Evolutionary conservation across 2,329 filamentous ascomycete species (phyloP).

Genomic region (Lasiodiplodia sp.): DNA sequence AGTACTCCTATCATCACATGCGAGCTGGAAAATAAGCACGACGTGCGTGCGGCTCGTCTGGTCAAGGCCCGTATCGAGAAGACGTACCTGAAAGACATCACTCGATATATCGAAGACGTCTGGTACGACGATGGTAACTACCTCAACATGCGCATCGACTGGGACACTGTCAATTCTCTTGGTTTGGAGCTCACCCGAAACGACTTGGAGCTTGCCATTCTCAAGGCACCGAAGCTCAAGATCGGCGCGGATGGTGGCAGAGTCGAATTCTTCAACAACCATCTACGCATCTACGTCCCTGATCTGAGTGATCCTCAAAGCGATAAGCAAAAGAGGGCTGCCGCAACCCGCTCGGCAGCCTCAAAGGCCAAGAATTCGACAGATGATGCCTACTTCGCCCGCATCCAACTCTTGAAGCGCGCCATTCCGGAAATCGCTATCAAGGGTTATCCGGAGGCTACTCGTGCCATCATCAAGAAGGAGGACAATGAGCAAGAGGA

Average conservation of each 20-base stretch:
- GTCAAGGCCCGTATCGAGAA: conserved; percentile 96
- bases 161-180: conserved; percentile 77
- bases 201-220: conserved; percentile 80
- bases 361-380: conserved; percentile 42
- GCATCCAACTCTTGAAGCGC: conserved; percentile 85
- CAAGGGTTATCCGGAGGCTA: conserved; percentile 85
- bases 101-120: conserved; percentile 83
- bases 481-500: conserved; percentile 69
- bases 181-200: conserved; percentile 78
- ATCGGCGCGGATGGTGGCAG: conserved; percentile 71
- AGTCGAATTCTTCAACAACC: conserved; percentile 42
- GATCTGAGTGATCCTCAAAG: conserved; percentile 45
- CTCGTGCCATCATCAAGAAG: conserved; percentile 87
- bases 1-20: conserved; percentile 94
- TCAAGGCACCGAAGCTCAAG: conserved; percentile 83
- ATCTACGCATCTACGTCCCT: conserved; percentile 76
- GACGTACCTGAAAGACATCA: conserved; percentile 83
- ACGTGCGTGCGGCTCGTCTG: conserved; percentile 81
- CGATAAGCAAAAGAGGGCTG: conserved; percentile 35
- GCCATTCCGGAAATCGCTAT: conserved; percentile 83
- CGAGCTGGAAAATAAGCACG: conserved; percentile 76
- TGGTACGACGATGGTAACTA: conserved; percentile 81
- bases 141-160: conserved; percentile 83
- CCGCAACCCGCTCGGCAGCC: conserved; percentile 34
- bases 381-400: conserved; percentile 72